phyloP scores from a whole-genome alignment of 306 rosid genomes.

The Abrus pulchellus region DNA sequence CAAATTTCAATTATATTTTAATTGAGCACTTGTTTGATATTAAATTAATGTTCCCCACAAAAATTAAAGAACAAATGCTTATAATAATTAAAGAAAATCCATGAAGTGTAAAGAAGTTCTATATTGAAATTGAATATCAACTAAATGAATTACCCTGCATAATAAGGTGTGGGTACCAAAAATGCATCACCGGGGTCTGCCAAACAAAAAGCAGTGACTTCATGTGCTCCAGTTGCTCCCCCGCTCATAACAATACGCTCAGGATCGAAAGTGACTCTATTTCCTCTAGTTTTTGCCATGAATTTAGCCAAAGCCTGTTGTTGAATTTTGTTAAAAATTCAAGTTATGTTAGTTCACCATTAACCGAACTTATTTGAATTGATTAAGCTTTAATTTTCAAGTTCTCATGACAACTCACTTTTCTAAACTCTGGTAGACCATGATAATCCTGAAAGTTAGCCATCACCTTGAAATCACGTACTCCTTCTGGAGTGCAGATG shows the following conservation, averaged over 20 bases:
- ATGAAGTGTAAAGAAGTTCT: background rate
- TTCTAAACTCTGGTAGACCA: conserved; percentile 78
- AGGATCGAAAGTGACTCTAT: conserved; percentile 70
- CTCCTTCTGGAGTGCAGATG: conserved; percentile 77
- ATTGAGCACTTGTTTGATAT: background rate
- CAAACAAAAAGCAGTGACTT: conserved; percentile 77
- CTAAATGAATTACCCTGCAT: conserved; percentile 68
- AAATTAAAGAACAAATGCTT: background rate
- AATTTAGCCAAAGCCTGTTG: conserved; percentile 84
- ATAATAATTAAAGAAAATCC: background rate
- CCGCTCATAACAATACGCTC: conserved; percentile 91
- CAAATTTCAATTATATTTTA: background rate
- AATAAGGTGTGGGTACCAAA: conserved; percentile 88
- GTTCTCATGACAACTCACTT: conserved; percentile 55
- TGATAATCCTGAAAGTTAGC: conserved; percentile 89
- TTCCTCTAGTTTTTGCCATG: conserved; percentile 77
- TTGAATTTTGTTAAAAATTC: conserved; percentile 11
- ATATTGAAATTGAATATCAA: background rate
- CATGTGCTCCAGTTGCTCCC: conserved; percentile 94
- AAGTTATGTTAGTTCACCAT: background rate
- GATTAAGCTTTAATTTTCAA: background rate
- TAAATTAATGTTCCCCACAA: background rate
- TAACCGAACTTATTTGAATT: background rate
- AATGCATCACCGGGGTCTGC: conserved; percentile 88
- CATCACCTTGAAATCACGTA: conserved; percentile 58